Evolutionary conservation across 768 basidiomycete species (phyloP), one percentile per base, ranked within the genome.

Genomic region (Zangia roseola): DNA sequence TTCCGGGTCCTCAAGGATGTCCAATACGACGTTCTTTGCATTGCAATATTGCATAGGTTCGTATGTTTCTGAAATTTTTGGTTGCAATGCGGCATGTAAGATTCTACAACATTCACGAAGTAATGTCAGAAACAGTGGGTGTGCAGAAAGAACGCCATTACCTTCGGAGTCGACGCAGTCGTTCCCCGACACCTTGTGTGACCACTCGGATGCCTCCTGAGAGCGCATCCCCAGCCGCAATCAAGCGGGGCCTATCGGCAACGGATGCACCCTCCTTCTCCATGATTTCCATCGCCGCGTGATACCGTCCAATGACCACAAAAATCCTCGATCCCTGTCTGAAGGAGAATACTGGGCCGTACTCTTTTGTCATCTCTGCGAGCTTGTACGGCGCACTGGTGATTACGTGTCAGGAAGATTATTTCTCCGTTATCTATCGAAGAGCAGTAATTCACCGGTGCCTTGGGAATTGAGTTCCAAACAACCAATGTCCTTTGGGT

Each of bases 271-370:
- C 71, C 34, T 72, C 64, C 45, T 72, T 75, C 47, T 69, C 67
- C 65, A 74, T 64, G 40, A 75, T 70, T 10, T 74, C 73, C 21
- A 64, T 49, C 1, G 69, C 74, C 5, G 70, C 71, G 59, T 35
- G 50, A 36, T 65, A 46, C 41, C 64, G 59, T 1, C 62, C 65
- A 9, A 65, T 59, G 12, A 65, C 19, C 1, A 65, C 46, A 10
- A 54, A 59, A 4, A 49, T 10, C 2, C 37, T 36, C 10, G 33
- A 5, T 1, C 83, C 82, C 54, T 79, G 76, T 6, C 74, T 71
- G 1, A 84, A 60, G 0, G 78, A 74, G 52, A 83, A 81, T 0
- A 85, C 71, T 0, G 83, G 82, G 0, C 84, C 83, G 55, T 84
- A 84, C 50, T 74, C 57, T 56, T 82, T 71, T 3, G 77, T 80